Conservation (phyloP, 352 stramenopile species). For the Phytopythium litorale region DNA sequence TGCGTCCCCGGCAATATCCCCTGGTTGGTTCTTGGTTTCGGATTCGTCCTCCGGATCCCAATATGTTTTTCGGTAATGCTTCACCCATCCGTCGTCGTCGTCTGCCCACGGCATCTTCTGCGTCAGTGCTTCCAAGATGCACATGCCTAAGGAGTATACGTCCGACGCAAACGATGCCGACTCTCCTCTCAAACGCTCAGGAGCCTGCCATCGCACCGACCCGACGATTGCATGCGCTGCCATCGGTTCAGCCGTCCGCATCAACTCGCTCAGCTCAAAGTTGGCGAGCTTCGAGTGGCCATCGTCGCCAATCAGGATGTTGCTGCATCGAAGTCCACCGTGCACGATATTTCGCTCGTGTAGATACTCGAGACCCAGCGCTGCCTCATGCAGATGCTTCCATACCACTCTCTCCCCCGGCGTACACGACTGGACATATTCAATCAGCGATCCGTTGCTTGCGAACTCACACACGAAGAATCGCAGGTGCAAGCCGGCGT, state of each 20-base stretch:
- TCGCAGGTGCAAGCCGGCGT: slow-evolving; percentile 7
- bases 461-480: slow-evolving; percentile 12
- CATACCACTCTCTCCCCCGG: background rate
- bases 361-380: slow-evolving; percentile 24
- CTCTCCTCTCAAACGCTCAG: background rate
- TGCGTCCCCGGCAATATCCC: background rate
- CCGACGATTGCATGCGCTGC: background rate
- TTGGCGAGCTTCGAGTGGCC: slow-evolving; percentile 10
- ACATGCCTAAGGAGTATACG: background rate
- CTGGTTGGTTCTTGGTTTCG: background rate
- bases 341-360: slow-evolving; percentile 20
- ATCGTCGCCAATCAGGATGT: slow-evolving; percentile 8
- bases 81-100: slow-evolving; percentile 1
- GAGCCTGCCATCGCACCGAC: background rate
- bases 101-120: background rate
- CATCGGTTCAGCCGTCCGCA: background rate
- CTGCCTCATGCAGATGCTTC: slow-evolving; percentile 16
- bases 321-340: slow-evolving; percentile 9
- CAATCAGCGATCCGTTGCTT: slow-evolving; percentile 10
- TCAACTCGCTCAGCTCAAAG: slow-evolving; percentile 2
- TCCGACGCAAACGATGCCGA: background rate
- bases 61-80: background rate
- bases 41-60: background rate
- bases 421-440: slow-evolving; percentile 1
- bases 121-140: background rate